Conservation (phyloP, 805 yeast species). For the Wickerhamomyces kurtzmanii region DNA sequence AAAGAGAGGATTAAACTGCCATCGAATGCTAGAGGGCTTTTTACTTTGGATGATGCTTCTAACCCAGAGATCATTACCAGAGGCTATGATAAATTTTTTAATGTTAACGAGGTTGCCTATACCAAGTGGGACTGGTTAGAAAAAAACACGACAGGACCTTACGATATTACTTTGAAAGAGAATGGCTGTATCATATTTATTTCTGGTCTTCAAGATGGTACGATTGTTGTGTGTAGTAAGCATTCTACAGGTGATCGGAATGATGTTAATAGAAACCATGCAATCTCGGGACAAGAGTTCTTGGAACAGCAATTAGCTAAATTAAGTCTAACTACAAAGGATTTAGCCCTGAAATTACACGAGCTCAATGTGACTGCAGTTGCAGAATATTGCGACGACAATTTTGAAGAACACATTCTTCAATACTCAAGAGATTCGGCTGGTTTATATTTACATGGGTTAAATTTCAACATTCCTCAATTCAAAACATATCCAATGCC, state of each 20-base stretch:
- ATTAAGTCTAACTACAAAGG: conserved; percentile 27
- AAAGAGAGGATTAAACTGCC: conserved; percentile 49
- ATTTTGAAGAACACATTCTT: conserved; percentile 87
- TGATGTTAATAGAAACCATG: conserved; percentile 56
- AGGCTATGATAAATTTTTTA: conserved; percentile 94
- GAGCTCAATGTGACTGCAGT: conserved; percentile 65
- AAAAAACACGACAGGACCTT: conserved; percentile 62
- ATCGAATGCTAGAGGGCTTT: conserved; percentile 74
- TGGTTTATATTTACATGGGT: conserved; percentile 86
- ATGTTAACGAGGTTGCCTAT: conserved; percentile 49
- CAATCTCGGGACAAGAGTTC: conserved; percentile 56
- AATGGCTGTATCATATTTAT: conserved; percentile 90
- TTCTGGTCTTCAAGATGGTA: conserved; percentile 67
- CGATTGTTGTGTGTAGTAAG: conserved; percentile 81
- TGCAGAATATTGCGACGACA: conserved; percentile 87
- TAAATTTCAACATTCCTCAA: conserved; percentile 55
- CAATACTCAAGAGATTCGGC: conserved; percentile 56
- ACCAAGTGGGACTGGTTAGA: conserved; percentile 42
- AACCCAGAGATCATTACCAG: conserved; percentile 49
- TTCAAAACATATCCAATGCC: conserved; percentile 61
- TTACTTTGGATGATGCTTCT: conserved; percentile 32
- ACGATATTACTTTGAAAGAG: conserved; percentile 72
- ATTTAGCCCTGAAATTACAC: conserved; percentile 49
- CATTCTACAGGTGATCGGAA: conserved; percentile 71
- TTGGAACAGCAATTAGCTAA: conserved; percentile 41